phyloP scores from a whole-genome alignment of 331 rosid genomes.

The Malus hybrid region DNA sequence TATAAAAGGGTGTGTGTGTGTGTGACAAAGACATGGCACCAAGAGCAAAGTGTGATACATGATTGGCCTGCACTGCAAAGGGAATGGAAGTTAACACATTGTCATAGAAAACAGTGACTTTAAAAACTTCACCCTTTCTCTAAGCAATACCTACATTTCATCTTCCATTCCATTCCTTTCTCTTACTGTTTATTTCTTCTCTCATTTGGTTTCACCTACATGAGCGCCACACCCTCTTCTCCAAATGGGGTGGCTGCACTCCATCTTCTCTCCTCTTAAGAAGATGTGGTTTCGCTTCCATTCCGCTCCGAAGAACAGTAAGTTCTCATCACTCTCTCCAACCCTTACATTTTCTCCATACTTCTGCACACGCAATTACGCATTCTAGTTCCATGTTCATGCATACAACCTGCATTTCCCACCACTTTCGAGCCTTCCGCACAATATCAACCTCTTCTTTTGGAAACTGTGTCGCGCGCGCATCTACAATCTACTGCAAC shows the following conservation, averaged over 20 bases:
- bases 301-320: slow-evolving; percentile 82
- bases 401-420: background rate
- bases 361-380: background rate
- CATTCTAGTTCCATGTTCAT: background rate
- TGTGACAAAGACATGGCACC: slow-evolving; percentile 70
- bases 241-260: slow-evolving; percentile 97
- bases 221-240: slow-evolving; percentile 49
- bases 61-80: slow-evolving; percentile 25
- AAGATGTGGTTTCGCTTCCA: slow-evolving; percentile 77
- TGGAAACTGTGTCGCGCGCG: background rate
- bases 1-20: slow-evolving; percentile 12
- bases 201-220: slow-evolving; percentile 26
- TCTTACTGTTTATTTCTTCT: slow-evolving; percentile 12
- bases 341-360: background rate
- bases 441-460: background rate
- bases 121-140: slow-evolving; percentile 61
- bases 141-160: slow-evolving; percentile 51
- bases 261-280: slow-evolving; percentile 91
- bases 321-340: slow-evolving; percentile 7
- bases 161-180: slow-evolving; percentile 6
- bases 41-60: slow-evolving; percentile 33
- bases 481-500: background rate
- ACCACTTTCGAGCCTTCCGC: background rate
- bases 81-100: slow-evolving; percentile 20
- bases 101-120: slow-evolving; percentile 32